These are phyloP conservation scores for Sarcomyxa edulis DNA, from an alignment of 768 basidiomycete genomes.

Conservation along the genomic window DNA sequence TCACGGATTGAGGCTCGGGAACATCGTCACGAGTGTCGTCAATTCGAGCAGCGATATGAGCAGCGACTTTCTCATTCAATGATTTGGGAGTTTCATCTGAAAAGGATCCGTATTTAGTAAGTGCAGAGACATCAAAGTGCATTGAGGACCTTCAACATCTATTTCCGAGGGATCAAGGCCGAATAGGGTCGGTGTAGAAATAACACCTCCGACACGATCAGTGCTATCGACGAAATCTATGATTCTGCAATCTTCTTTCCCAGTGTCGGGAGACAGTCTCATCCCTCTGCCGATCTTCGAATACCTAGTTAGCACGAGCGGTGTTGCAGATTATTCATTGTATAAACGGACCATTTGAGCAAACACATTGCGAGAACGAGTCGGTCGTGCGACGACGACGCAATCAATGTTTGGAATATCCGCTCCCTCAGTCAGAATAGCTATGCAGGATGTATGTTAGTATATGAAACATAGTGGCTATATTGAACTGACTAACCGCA, in stretches of 20 bases:
- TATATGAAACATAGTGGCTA: not conserved
- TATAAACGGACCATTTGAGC: slow-evolving; percentile 74
- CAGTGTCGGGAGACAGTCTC: slow-evolving; percentile 74
- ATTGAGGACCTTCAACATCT: slow-evolving; percentile 54
- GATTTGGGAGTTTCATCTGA: slow-evolving; percentile 49
- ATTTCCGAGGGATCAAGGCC: slow-evolving; percentile 74
- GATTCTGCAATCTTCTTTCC: slow-evolving; percentile 79
- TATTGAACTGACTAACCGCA: slow-evolving; percentile 55
- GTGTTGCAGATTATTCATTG: not conserved
- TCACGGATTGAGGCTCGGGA: slow-evolving; percentile 57
- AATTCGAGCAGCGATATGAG: slow-evolving; percentile 15
- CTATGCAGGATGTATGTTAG: slow-evolving; percentile 27
- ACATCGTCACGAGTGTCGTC: slow-evolving; percentile 27
- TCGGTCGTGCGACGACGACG: slow-evolving; percentile 82
- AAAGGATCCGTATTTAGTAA: not conserved
- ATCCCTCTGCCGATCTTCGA: slow-evolving; percentile 91
- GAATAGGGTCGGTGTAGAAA: slow-evolving; percentile 79
- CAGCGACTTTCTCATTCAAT: slow-evolving; percentile 35
- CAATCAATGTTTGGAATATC: slow-evolving; percentile 97
- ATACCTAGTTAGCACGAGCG: slow-evolving; percentile 1
- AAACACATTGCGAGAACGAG: slow-evolving; percentile 83
- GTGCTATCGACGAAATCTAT: slow-evolving; percentile 89
- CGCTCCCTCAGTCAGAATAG: slow-evolving; percentile 88
- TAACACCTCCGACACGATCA: slow-evolving; percentile 60
- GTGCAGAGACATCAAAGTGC: not conserved